Evolutionary conservation across 2,329 filamentous ascomycete genomes (phyloP), one percentile per base, ranked within the genome.

Genomic region (Colletotrichum liaoningense): DNA sequence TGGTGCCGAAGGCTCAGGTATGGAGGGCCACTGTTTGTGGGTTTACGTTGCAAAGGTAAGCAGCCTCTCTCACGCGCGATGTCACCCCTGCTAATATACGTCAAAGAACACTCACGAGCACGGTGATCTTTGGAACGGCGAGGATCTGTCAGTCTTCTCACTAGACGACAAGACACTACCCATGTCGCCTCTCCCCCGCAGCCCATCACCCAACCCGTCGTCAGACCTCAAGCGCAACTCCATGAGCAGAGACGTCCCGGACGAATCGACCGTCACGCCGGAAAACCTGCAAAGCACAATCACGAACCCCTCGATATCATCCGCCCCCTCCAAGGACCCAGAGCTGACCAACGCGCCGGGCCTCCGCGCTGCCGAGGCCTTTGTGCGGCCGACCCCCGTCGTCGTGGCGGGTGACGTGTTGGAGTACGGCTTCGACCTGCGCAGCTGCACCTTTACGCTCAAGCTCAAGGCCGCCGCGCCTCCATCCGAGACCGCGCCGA

Each of bases 81-180:
- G 30, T 8, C 24, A 28, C 22, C 12, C 46, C 38, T 30, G 49
- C 67, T 75, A 42, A 75, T 35, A 7, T 2, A 5, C 70, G 65
- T 49, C 58, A 12, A 76, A 94, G 88, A 99, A 98, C 80, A 93
- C 93, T 74, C 97, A 99, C 80, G 87, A 93, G 79, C 93, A 94
- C 84, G 97, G 97, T 67, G 97, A 99, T 79, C 91, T 95, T 76
- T 99, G 97, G 97, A 99, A 99, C 77, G 97, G 97, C 59, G 97
- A 99, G 82, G 97, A 99, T 81, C 84, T 99, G 42, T 98, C 95
- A 5, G 97, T 99, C 67, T 93, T 92, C 80, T 98, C 95, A 0
- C 78, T 90, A 5, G 95, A 99, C 80, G 97, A 99, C 81, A 92
- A 91, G 67, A 83, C 87, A 19, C 80, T 93, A 52, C 87, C 89